phyloP scores from a whole-genome alignment of 2,329 filamentous ascomycete genomes.

The Juglanconis sp. region DNA sequence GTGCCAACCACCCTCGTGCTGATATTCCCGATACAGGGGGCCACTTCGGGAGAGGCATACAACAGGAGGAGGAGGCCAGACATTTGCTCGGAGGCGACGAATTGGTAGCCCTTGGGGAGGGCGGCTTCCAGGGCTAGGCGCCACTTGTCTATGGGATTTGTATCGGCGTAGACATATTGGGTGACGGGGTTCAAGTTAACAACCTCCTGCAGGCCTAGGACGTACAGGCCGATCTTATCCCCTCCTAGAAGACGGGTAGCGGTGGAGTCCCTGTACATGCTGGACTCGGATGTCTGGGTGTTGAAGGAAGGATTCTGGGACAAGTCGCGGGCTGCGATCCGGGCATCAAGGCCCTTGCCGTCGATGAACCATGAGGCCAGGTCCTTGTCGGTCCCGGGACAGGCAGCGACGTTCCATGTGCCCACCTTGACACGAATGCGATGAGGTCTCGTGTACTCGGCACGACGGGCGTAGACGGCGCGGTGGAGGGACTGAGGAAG shows the following conservation, averaged over 20 bases:
- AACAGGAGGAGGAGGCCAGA: constrained; percentile 80
- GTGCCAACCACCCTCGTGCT: constrained; percentile 84
- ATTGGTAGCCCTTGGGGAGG: constrained; percentile 72
- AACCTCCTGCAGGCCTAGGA: constrained; percentile 87
- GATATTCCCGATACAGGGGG: constrained; percentile 72
- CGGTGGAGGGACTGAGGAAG: constrained; percentile 58
- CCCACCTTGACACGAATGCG: constrained; percentile 84
- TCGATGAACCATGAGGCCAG: constrained; percentile 84
- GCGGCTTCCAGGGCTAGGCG: constrained; percentile 70
- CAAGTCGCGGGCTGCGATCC: constrained; percentile 54
- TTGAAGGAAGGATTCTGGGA: constrained; percentile 37
- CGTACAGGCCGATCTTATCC: constrained; percentile 81
- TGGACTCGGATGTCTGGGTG: constrained; percentile 19
- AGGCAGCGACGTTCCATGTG: constrained; percentile 90
- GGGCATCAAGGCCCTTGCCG: constrained; percentile 66
- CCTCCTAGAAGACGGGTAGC: constrained; percentile 49
- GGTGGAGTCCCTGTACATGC: constrained; percentile 27
- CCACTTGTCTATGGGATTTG: constrained; percentile 71
- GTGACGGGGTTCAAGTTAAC: constrained; percentile 78
- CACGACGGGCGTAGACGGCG: constrained; percentile 67
- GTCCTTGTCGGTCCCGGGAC: constrained; percentile 82
- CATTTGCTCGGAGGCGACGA: constrained; percentile 79
- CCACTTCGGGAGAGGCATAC: constrained; percentile 77
- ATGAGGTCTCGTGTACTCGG: constrained; percentile 75
- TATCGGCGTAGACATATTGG: constrained; percentile 76